A percentile compares a stretch with the other conserved stretches of the same genome.
Evolutionary conservation across 108 stramenopile genomes (phyloP).

Genomic region (Skeletonema menzelii): DNA sequence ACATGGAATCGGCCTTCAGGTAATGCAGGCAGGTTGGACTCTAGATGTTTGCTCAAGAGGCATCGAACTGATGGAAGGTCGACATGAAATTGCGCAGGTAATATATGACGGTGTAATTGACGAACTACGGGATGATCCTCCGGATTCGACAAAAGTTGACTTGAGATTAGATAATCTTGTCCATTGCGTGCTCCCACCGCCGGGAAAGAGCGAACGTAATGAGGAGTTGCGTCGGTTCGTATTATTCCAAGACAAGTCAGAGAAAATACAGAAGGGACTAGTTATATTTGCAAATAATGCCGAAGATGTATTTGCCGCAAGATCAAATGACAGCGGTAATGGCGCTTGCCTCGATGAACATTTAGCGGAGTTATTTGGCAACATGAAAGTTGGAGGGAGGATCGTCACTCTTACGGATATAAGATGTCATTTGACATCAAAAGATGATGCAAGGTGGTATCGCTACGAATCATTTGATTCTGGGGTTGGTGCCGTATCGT

Average conservation of each 20-base stretch:
- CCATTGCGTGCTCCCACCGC: constrained; percentile 3
- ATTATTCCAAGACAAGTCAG: constrained; percentile 13
- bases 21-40: constrained; percentile 17
- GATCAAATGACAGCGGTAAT: constrained; percentile 11
- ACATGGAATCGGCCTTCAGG: constrained; percentile 30
- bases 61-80: constrained; percentile 19
- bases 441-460: constrained; percentile 14
- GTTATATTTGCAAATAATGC: constrained; percentile 33
- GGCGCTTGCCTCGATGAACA: constrained; percentile 10
- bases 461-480: constrained; percentile 10
- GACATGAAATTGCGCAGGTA: constrained; percentile 5
- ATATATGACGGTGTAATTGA: not conserved
- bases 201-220: not conserved
- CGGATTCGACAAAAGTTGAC: not conserved
- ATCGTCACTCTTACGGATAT: constrained; percentile 25
- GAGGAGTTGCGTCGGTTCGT: constrained; percentile 9
- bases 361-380: constrained; percentile 16
- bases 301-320: constrained; percentile 16
- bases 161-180: constrained; percentile 12
- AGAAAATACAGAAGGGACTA: constrained; percentile 11
- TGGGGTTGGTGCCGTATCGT: constrained; percentile 1
- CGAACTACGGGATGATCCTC: constrained; percentile 9
- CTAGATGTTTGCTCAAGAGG: constrained; percentile 14
- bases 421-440: constrained; percentile 2
- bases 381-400: constrained; percentile 28